Evolutionary conservation across 1,284 basidiomycete genomes (phyloP), one percentile per base, ranked within the genome.

Genomic region (Sporisorium reilianum): DNA sequence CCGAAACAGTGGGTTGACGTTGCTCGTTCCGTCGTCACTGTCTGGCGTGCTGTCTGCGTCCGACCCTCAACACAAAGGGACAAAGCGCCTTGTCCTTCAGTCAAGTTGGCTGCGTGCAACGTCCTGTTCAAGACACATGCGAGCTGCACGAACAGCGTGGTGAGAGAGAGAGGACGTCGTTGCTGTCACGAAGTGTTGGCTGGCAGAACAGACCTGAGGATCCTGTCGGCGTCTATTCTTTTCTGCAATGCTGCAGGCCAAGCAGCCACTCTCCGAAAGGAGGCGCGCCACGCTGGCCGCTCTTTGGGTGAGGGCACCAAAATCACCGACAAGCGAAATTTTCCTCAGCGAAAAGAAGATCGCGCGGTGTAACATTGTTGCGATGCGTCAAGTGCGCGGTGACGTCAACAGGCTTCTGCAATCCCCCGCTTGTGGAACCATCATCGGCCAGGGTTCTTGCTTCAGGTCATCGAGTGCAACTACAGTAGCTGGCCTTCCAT

Each of bases 131-230:
- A 45, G 44, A 16, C 28, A 18, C 45, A 30, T 46, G 16, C 45
- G 45, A 46, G 45, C 45, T 46, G 45, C 45, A 46, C 45, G 18
- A 46, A n/a, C 45, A 46, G 26, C 28, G 45, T 46, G 46, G 26
- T 48, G 28, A 46, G 25, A 12, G 45, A 25, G 32, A 34, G 11
- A 34, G 11, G 32, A 34, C 32, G 11, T 22, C 42, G 42, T n/a
- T n/a, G n/a, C n/a, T n/a, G n/a, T n/a, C n/a, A n/a, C n/a, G n/a
- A n/a, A n/a, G n/a, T n/a, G n/a, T 45, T 45, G 25, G 25, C 44
- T 45, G 44, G 44, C 44, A 45, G 12, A 45, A 26, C 10, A 45
- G 18, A 1, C 18, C 9, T 46, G n/a, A 30, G 6, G 26, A 6
- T 26, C 9, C 32, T 41, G 18, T 41, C 46, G 46, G 46, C n/a